phyloP scores from a whole-genome alignment of 345 rosid species.

The Eucalyptus regnans region DNA sequence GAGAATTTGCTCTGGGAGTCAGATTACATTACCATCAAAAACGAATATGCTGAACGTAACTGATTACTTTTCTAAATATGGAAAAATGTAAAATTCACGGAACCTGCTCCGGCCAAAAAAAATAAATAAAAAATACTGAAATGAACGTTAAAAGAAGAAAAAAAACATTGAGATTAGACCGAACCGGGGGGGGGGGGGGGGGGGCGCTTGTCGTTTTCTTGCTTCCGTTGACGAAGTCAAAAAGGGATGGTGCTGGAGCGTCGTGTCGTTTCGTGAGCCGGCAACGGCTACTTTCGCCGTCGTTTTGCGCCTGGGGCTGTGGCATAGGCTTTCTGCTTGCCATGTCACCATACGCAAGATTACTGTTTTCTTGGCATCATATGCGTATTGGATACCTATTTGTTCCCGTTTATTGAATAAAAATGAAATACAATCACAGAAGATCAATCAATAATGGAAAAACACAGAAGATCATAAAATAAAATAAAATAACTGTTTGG shows the following conservation, averaged over 20 bases:
- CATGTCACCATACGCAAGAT: background rate
- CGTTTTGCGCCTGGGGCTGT: background rate
- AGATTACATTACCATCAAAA: background rate
- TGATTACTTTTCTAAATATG: background rate
- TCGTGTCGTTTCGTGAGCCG: background rate
- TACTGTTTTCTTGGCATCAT: background rate
- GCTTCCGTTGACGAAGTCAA: background rate
- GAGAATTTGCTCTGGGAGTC: background rate
- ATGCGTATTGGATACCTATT: background rate
- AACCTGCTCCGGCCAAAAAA: background rate
- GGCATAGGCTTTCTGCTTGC: background rate
- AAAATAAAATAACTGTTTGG: background rate
- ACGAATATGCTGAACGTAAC: background rate
- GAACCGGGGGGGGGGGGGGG: background rate
- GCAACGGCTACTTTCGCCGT: background rate
- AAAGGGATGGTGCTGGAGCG: background rate
- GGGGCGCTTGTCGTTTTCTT: background rate
- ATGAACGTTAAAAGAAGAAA: background rate
- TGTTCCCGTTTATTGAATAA: background rate
- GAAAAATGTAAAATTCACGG: background rate
- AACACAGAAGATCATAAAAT: background rate
- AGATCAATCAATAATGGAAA: background rate
- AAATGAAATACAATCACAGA: background rate
- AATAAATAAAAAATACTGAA: background rate
- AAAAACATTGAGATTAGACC: background rate